Base-by-base conservation (phyloP, 2,329 filamentous ascomycete genomes). In the Neopestalotiopsis clavispora region DNA sequence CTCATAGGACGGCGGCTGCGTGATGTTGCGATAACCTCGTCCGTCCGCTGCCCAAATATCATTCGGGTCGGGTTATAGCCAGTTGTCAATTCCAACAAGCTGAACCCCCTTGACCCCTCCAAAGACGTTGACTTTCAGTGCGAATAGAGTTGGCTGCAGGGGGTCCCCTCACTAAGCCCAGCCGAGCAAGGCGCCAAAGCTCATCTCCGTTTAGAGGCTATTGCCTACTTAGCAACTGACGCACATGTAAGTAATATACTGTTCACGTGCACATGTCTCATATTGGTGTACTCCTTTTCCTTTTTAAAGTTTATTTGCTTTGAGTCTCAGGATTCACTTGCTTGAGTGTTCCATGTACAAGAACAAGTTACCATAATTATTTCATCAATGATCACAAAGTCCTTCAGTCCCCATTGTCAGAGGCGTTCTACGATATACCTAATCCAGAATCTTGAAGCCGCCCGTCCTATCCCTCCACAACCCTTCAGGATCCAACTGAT, bases 401-500 rank as follows among this genome's bases (percentile, higher is more conserved):
- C 20, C 13, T 10, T 59, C 4, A 23, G 20, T 14, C 7, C 23
- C 23, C 57, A 34, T 30, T 23, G 23, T 30, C 32, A 62, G 34
- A n/a, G 30, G 17, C 32, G 40, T 28, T 28, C 23, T 28, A 28
- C 23, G 23, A 28, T 28, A 28, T 28, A 12, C n/a, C 59, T 62
- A 62, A 13, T 62, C 10, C 32, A 64, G 61, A 49, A 64, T 64
- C 76, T 82, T 82, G 74, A 82, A 83, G 4, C 82, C 82, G 1
- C 78, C 81, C 0, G 82, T 83, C 67, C 82, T 75, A n/a, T 75
- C 72, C 63, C 70, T 75, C 71, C 80, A 83, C 68, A 84, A 68
- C 1, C 80, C 80, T 4, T 77, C 69, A 0, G 81, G 80, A 68
- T 84, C 83, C 38, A 83, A 78, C 3, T 77, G 70, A 2, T 73